Evolutionary conservation across 768 basidiomycete species (phyloP).

Genomic region (Tricholoma sp.): DNA sequence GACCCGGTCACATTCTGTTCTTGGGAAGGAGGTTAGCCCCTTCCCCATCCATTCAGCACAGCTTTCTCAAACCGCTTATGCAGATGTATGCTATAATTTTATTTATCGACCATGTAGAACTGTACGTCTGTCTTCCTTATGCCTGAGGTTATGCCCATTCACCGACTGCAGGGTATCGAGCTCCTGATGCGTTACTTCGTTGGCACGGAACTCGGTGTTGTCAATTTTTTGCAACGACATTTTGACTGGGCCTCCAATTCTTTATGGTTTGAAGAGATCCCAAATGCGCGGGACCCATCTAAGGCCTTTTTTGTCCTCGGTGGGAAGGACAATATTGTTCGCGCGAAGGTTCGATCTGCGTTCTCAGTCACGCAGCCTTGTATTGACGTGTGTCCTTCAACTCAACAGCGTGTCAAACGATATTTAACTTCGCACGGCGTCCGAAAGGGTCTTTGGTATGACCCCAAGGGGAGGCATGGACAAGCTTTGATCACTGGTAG

Average conservation of each 20-base stretch:
- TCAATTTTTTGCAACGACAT: constrained; percentile 77
- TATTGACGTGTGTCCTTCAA: not conserved
- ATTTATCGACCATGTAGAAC: constrained; percentile 66
- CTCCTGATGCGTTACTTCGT: constrained; percentile 86
- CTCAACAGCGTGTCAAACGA: constrained; percentile 56
- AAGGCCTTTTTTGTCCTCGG: constrained; percentile 75
- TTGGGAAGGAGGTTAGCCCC: constrained; percentile 80
- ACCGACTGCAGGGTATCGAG: constrained; percentile 59
- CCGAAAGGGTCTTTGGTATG: constrained; percentile 57
- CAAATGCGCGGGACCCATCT: constrained; percentile 61
- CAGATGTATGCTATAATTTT: constrained; percentile 90
- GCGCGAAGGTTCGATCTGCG: constrained; percentile 49
- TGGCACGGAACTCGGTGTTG: constrained; percentile 80
- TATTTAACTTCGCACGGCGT: constrained; percentile 78
- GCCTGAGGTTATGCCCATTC: constrained; percentile 3
- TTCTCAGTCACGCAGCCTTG: not conserved
- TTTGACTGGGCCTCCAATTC: constrained; percentile 87
- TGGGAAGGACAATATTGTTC: constrained; percentile 76
- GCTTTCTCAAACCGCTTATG: not conserved
- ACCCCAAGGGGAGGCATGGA: constrained; percentile 60
- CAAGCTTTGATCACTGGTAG: constrained; percentile 50
- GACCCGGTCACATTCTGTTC: constrained; percentile 89
- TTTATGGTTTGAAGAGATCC: constrained; percentile 88
- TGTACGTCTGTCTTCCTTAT: constrained; percentile 33
- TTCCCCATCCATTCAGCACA: not conserved